Evolutionary conservation across 352 stramenopile species (phyloP).

Genomic region (Phytophthora sansomeana): DNA sequence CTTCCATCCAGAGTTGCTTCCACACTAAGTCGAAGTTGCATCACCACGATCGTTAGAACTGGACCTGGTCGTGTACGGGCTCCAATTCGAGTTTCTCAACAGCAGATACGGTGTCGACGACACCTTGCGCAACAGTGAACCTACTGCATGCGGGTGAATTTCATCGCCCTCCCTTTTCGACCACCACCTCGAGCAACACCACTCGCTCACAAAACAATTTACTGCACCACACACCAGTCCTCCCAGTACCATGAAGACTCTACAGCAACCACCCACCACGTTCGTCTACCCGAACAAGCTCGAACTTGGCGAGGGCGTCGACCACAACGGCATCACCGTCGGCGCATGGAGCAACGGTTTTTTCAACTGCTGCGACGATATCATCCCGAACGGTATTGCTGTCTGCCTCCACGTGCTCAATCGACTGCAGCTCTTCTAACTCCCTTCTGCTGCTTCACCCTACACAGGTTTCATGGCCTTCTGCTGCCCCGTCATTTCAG

Average conservation of each 20-base stretch:
- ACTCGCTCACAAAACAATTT: conserved; percentile 19
- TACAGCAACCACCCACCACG: conserved; percentile 8
- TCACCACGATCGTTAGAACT: too few relatives aligned
- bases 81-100: conserved; percentile 10
- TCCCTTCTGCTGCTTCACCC: neutral
- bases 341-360: conserved; percentile 37
- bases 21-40: too few relatives aligned
- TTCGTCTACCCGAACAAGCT: conserved; percentile 36
- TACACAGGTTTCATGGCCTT: neutral
- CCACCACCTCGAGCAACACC: neutral
- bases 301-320: conserved; percentile 22
- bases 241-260: conserved; percentile 15
- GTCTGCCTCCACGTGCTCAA: too few relatives aligned
- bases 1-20: too few relatives aligned
- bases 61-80: too few relatives aligned
- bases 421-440: neutral
- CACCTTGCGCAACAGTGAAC: too few relatives aligned
- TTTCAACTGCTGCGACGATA: conserved; percentile 40
- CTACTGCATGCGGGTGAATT: neutral
- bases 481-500: neutral
- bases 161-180: neutral
- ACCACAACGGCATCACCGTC: conserved; percentile 45
- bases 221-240: neutral
- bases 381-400: conserved; percentile 46
- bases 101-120: conserved; percentile 2